Evolutionary conservation across 2,329 filamentous ascomycete species (phyloP), one percentile per base, ranked within the genome.

Genomic region (Aspergillus tubingensis): DNA sequence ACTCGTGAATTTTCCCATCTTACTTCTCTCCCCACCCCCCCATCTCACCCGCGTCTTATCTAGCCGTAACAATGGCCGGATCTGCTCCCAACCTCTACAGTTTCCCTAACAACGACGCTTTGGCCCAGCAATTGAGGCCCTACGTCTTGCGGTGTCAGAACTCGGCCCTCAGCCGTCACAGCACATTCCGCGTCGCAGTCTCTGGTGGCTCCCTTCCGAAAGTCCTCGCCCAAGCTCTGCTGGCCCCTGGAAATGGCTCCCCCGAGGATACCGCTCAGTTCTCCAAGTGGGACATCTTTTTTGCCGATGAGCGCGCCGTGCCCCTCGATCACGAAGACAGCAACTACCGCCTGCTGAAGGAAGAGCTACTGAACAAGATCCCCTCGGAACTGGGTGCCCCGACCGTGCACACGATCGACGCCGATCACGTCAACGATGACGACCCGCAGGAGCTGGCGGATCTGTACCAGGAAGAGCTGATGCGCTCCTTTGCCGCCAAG

Each of bases 211-310:
- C 93, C 15, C 86, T 99, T 49, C 95, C 95, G 59, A 89, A 92
- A 73, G 91, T 89, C 13, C 88, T 99, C 44, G 92, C 92, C 49
- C 87, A 91, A 76, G 92, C 92, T 8, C 86, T 98, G 10, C 86
- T 98, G 25, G 73, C 86, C 19, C 68, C 80, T 72, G 67, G 79
- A 79, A 77, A 81, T 62, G 81, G 79, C 52, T 77, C 74, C 39
- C 65, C 70, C 10, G 80, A 88, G 59, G 91, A 92, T 73, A 83
- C 81, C 3, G 79, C 93, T 67, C 83, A 90, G 70, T 96, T 96
- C 79, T 82, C 84, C 74, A 92, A 91, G 77, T 99, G 95, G 95
- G 91, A 98, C 72, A 91, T 99, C 73, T 99, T 98, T 84, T 98
- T 97, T 78, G 94, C 94, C 73, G 95, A 99, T 76, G 95, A 99